Evolutionary conservation across 257 asterid genomes (phyloP).

Genomic region (Gardenia jasminoides): DNA sequence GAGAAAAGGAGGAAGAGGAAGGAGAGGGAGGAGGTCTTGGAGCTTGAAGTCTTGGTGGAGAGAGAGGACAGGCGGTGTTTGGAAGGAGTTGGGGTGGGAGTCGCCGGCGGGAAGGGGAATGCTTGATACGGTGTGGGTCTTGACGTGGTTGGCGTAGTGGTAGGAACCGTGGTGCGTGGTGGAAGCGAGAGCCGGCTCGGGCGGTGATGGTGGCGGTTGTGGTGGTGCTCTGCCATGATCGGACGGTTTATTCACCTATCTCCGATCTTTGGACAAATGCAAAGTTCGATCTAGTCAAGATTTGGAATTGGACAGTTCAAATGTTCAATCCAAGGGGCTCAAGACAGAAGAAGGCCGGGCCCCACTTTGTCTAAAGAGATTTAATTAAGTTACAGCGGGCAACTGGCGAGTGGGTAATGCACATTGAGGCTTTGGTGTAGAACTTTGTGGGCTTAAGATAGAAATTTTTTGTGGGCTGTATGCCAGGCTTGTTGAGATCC

Average conservation of each 20-base stretch:
- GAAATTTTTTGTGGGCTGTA: too few relatives aligned
- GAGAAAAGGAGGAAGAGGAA: slow-evolving; percentile 52
- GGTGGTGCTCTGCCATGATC: slow-evolving; percentile 53
- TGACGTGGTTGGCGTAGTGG: slow-evolving; percentile 34
- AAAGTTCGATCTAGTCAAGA: neutral
- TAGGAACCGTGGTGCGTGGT: slow-evolving; percentile 37
- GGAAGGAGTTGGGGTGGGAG: slow-evolving; percentile 89
- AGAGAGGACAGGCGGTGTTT: slow-evolving; percentile 51
- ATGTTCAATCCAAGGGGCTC: too few relatives aligned
- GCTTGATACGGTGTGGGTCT: slow-evolving; percentile 34
- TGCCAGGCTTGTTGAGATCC: too few relatives aligned
- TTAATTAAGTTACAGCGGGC: too few relatives aligned
- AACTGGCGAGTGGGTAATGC: too few relatives aligned
- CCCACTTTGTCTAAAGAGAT: neutral
- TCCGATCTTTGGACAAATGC: neutral
- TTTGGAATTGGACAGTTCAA: neutral
- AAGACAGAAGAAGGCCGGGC: neutral
- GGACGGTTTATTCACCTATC: neutral
- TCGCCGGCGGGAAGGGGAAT: slow-evolving; percentile 52
- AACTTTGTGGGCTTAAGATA: neutral
- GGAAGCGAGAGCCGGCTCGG: slow-evolving; percentile 72
- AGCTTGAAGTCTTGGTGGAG: slow-evolving; percentile 31
- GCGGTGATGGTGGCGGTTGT: slow-evolving; percentile 56
- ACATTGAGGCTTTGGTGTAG: neutral
- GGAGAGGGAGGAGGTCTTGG: slow-evolving; percentile 36